These are phyloP conservation scores for Solanum sitiens DNA, from an alignment of 257 asterid genomes.

Conservation along the genomic window DNA sequence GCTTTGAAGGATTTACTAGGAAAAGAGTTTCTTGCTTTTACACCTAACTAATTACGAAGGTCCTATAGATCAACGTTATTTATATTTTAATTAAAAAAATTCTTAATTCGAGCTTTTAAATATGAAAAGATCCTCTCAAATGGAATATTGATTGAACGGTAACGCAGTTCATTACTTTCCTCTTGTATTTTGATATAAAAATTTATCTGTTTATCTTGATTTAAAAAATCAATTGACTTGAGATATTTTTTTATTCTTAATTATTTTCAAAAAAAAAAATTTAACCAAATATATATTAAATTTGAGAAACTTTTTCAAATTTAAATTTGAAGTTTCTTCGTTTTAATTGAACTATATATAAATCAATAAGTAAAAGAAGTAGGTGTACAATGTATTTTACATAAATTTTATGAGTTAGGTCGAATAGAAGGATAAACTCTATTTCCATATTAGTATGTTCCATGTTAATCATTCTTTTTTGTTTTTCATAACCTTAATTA, in stretches of 20 bases:
- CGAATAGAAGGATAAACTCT: background rate
- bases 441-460: background rate
- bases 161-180: too few relatives aligned
- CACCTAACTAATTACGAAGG: background rate
- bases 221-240: too few relatives aligned
- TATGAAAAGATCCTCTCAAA: too few relatives aligned
- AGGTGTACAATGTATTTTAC: background rate
- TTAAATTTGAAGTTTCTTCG: background rate
- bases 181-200: too few relatives aligned
- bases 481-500: background rate
- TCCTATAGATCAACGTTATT: rapidly evolving
- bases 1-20: background rate
- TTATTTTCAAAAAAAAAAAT: too few relatives aligned
- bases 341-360: background rate
- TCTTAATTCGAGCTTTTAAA: too few relatives aligned
- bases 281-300: background rate
- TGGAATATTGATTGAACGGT: rapidly evolving
- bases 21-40: background rate
- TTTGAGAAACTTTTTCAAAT: too few relatives aligned
- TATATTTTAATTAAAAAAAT: rapidly evolving
- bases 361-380: background rate
- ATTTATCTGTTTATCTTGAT: too few relatives aligned
- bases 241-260: too few relatives aligned
- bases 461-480: background rate
- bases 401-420: background rate